Conservation (phyloP, 106 monocot species). For the Dioscorea alata region DNA sequence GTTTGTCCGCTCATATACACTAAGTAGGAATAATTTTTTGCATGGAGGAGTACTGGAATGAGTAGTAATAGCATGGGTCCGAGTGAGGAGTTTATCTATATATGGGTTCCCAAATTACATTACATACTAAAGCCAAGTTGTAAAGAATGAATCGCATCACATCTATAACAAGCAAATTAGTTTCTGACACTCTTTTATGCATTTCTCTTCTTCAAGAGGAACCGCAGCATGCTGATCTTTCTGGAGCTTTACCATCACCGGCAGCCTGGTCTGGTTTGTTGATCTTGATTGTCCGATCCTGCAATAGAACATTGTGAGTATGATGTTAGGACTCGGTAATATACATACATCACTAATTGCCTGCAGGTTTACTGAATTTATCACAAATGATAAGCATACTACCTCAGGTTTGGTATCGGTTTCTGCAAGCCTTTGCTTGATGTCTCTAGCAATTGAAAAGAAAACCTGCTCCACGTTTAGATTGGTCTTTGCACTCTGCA, state of each 20-base stretch:
- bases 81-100: too few relatives aligned
- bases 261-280: constrained; percentile 56
- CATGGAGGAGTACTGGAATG: too few relatives aligned
- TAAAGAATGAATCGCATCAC: constrained; percentile 23
- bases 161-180: constrained; percentile 17
- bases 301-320: neutral
- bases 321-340: neutral
- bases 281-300: constrained; percentile 77
- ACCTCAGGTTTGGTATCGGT: constrained; percentile 80
- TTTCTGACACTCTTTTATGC: neutral
- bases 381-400: neutral
- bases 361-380: neutral
- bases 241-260: constrained; percentile 37
- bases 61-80: too few relatives aligned
- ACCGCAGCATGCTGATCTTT: constrained; percentile 72
- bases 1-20: too few relatives aligned
- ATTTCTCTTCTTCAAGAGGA: constrained; percentile 10
- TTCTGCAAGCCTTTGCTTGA: constrained; percentile 86
- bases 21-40: too few relatives aligned
- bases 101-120: constrained; percentile 2
- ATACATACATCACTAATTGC: too few relatives aligned
- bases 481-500: constrained; percentile 96
- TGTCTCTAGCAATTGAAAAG: constrained; percentile 93
- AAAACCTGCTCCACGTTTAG: constrained; percentile 94
- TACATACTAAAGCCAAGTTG: constrained; percentile 1